These are phyloP conservation scores for Paraconiothyrium brasiliense DNA, from an alignment of 2,329 filamentous ascomycete species.

Conservation along the genomic window DNA sequence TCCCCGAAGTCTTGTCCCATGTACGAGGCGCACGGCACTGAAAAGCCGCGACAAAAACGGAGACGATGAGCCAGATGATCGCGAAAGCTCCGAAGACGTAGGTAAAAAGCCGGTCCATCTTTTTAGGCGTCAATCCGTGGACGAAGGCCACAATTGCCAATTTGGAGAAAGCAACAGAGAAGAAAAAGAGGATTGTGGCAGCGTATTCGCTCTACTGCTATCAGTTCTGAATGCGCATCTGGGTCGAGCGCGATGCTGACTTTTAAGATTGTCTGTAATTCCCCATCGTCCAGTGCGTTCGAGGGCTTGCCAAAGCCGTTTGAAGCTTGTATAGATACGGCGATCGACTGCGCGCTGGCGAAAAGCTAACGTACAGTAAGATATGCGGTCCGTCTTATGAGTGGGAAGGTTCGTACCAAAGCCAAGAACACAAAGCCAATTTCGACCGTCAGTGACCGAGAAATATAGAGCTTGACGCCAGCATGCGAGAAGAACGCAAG, in stretches of 20 bases:
- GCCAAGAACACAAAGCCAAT: conserved; percentile 23
- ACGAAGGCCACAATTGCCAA: conserved; percentile 38
- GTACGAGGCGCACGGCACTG: conserved; percentile 28
- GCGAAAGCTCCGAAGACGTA: conserved; percentile 21
- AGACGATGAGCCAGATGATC: conserved; percentile 25
- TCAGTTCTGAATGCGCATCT: conserved; percentile 1
- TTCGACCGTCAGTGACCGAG: conserved; percentile 21
- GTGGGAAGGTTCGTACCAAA: conserved; percentile 20
- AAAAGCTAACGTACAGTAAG: conserved; percentile 23
- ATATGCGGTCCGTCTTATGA: neutral
- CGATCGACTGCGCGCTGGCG: conserved; percentile 30
- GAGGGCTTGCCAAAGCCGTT: conserved; percentile 34
- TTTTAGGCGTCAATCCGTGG: conserved; percentile 31
- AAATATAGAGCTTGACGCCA: conserved; percentile 32
- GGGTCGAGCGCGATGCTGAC: neutral
- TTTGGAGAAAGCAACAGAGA: conserved; percentile 39
- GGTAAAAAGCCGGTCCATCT: conserved; percentile 26
- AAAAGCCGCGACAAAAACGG: conserved; percentile 27
- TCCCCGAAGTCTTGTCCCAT: conserved; percentile 27
- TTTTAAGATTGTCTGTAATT: conserved; percentile 19
- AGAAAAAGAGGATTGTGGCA: conserved; percentile 34
- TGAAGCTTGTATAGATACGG: conserved; percentile 26
- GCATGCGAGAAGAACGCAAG: conserved; percentile 33
- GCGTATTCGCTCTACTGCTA: conserved; percentile 35
- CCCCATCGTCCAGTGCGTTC: conserved; percentile 19